A percentile compares a stretch with the other conserved stretches of the same genome.
Evolutionary conservation across 129 eudicot genomes (phyloP).

Genomic region (Chrysanthemum lavandulifolium): DNA sequence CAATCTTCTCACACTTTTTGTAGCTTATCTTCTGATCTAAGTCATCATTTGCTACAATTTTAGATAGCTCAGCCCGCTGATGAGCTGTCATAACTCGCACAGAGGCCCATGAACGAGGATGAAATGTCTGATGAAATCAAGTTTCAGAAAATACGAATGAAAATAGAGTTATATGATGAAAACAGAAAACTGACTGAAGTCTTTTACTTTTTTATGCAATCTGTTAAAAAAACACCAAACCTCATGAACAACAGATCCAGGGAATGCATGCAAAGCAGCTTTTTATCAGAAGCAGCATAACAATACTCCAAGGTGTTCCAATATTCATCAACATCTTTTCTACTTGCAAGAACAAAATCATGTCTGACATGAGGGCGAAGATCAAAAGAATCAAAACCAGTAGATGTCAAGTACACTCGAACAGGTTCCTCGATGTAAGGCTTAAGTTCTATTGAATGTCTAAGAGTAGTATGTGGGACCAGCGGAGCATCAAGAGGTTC

Average conservation of each 20-base stretch:
- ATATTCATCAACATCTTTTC: slow-evolving; percentile 75
- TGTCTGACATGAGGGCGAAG: slow-evolving; percentile 90
- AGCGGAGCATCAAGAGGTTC: slow-evolving; percentile 41
- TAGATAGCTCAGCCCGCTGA: slow-evolving; percentile 74
- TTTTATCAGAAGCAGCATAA: slow-evolving; percentile 75
- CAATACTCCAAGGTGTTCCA: slow-evolving; percentile 96
- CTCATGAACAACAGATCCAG: slow-evolving; percentile 89
- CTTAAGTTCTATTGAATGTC: slow-evolving; percentile 79
- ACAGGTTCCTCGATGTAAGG: slow-evolving; percentile 96
- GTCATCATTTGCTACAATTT: slow-evolving; percentile 53
- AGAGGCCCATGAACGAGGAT: slow-evolving; percentile 73
- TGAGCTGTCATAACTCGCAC: slow-evolving; percentile 76
- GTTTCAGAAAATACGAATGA: background rate
- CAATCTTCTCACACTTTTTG: slow-evolving; percentile 68
- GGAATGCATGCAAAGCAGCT: slow-evolving; percentile 88
- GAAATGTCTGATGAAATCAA: slow-evolving; percentile 50
- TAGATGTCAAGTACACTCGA: slow-evolving; percentile 33
- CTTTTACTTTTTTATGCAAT: background rate
- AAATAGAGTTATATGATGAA: slow-evolving; percentile 15
- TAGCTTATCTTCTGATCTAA: slow-evolving; percentile 52
- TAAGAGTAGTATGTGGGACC: slow-evolving; percentile 57
- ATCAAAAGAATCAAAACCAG: slow-evolving; percentile 48
- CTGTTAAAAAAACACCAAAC: slow-evolving; percentile 29
- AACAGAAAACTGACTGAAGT: background rate
- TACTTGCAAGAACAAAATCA: slow-evolving; percentile 81